Evolutionary conservation across 1,284 basidiomycete species (phyloP), one percentile per base, ranked within the genome.

Genomic region (Schizophyllum commune): DNA sequence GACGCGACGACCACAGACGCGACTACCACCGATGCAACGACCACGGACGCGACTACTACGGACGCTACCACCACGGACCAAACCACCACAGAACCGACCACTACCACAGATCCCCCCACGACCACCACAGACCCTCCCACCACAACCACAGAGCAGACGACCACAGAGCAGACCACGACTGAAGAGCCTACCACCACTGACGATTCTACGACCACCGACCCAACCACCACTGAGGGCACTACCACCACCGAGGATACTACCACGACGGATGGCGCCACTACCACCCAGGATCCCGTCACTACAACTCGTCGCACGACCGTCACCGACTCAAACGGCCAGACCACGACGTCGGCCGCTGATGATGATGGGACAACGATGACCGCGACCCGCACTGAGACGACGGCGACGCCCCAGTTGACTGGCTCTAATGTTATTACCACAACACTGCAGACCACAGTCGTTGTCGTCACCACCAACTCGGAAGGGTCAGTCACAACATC

Each of bases 401-500:
- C 39, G 17, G 39, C 17, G 17, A 13, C 39, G 39, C 39, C 39
- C 17, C 39, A 47, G 8, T 17, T 47, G 13, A 47, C 39, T 11
- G 39, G 39, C 39, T 63, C 59, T 19, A 55, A n/a, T 13, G 22
- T 56, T 20, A 19, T n/a, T 67, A 89, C 85, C 61, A 79, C 80
- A 8, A 88, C 85, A 6, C 74, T 85, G 57, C 71, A 74, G 63
- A 80, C 75, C 32, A 82, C 81, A 1, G 72, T 84, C 19, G 79
- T 79, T 59, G 64, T 87, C 47, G 81, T 79, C 17, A 85, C 84
- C 1, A 89, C 86, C 19, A 79, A 88, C 66, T 76, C 72, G 62
- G 70, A 72, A 55, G 88, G 88, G n/a, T 71, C 74, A 39, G 72
- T 74, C 7, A 74, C 78, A 8, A 78, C 80, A 6, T 80, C 76